A percentile compares a stretch with the other conserved stretches of the same genome.
phyloP scores from a whole-genome alignment of 345 rosid species.

The Arabidopsis thaliana region TAIR10.1 NC_003074.8:21938501-21939000 shows the following conservation, averaged over 20 bases:
- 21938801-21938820: background rate
- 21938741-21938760: no score
- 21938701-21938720: conserved; percentile 21
- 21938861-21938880: background rate
- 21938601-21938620: conserved; percentile 2
- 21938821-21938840: conserved; percentile 2
- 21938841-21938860: conserved; percentile 4
- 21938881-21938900: conserved; percentile 76
- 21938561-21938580: conserved; percentile 8
- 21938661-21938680: conserved; percentile 12
- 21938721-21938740: background rate
- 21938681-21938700: conserved; percentile 19
- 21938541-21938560: conserved; percentile 15
- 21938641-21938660: conserved; percentile 1
- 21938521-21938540: conserved; percentile 24
- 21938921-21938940: conserved; percentile 87
- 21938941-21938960: conserved; percentile 66
- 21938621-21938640: background rate
- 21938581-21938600: background rate
- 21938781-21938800: background rate
- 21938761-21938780: background rate
- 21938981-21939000: background rate
- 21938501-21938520: conserved; percentile 8
- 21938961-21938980: conserved; percentile 16
- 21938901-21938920: conserved; percentile 83